These are phyloP conservation scores for Trichomonas gallinae DNA, from an alignment of 208 protist genomes.

Conservation along the genomic window DNA sequence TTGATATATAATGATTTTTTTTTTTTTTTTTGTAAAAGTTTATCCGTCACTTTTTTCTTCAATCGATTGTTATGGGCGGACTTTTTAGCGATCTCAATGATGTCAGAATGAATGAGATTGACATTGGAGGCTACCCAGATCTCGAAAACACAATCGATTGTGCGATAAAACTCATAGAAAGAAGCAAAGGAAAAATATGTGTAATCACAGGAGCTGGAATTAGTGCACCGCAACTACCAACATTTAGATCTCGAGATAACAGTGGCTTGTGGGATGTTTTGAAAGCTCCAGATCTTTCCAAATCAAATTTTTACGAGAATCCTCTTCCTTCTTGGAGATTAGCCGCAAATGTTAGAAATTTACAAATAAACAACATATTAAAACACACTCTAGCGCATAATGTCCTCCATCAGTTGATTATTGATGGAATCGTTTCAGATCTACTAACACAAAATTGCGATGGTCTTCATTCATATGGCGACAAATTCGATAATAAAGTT, in stretches of 20 bases:
- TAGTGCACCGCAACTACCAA: neutral
- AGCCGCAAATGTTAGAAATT: neutral
- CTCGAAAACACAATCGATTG: neutral
- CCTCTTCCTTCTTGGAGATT: neutral
- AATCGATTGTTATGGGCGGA: neutral
- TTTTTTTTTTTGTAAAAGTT: neutral
- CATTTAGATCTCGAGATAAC: neutral
- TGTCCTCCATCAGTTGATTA: neutral
- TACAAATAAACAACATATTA: neutral
- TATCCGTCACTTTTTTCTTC: neutral
- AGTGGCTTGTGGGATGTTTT: conserved; percentile 3
- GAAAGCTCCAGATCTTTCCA: neutral
- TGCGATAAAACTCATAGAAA: neutral
- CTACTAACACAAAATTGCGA: neutral
- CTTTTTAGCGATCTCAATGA: neutral
- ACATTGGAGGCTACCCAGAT: neutral
- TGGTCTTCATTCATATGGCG: neutral
- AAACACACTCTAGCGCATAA: neutral
- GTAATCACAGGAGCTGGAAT: neutral
- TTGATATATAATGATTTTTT: too few species aligned
- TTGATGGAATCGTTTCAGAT: neutral
- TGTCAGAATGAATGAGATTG: neutral
- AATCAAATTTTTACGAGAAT: neutral
- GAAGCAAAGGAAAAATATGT: neutral
- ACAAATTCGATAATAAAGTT: neutral